Conservation (phyloP, 257 asterid species). For the Primulina eburnea region DNA sequence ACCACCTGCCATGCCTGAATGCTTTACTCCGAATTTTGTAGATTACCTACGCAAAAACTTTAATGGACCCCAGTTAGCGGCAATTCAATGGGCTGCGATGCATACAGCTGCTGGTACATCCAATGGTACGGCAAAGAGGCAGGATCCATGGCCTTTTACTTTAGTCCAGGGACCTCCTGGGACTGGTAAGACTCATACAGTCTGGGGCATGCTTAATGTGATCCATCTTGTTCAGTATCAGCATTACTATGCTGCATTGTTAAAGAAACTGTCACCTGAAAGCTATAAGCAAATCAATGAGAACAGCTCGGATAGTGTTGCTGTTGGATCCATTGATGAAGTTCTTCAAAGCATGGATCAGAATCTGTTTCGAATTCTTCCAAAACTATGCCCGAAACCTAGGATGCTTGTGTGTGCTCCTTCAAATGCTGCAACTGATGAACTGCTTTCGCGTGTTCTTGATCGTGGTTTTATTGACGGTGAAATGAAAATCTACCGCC, state of each 20-base stretch:
- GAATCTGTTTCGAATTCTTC: slow-evolving; percentile 91
- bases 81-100: slow-evolving; percentile 98
- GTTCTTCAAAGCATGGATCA: slow-evolving; percentile 98
- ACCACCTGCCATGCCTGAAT: slow-evolving; percentile 97
- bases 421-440: slow-evolving; percentile 98
- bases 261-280: slow-evolving; percentile 97
- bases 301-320: slow-evolving; percentile 63
- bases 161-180: slow-evolving; percentile 99
- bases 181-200: slow-evolving; percentile 98
- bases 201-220: slow-evolving; percentile 99
- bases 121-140: slow-evolving; percentile 71
- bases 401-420: slow-evolving; percentile 99
- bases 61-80: slow-evolving; percentile 86
- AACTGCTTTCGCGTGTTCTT: slow-evolving; percentile 91
- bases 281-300: slow-evolving; percentile 89
- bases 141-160: slow-evolving; percentile 99
- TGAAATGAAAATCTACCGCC: slow-evolving; percentile 96
- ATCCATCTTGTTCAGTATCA: slow-evolving; percentile 99
- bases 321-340: slow-evolving; percentile 92
- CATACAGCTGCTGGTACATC: slow-evolving; percentile 98
- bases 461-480: slow-evolving; percentile 99
- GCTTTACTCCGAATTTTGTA: slow-evolving; percentile 88
- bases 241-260: slow-evolving; percentile 93
- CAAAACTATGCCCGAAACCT: slow-evolving; percentile 97
- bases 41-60: slow-evolving; percentile 75